A percentile compares a stretch with the other conserved stretches of the same genome.
These are phyloP conservation scores for Bruguiera hainesii DNA, from an alignment of 441 rosid genomes.

Conservation along the genomic window DNA sequence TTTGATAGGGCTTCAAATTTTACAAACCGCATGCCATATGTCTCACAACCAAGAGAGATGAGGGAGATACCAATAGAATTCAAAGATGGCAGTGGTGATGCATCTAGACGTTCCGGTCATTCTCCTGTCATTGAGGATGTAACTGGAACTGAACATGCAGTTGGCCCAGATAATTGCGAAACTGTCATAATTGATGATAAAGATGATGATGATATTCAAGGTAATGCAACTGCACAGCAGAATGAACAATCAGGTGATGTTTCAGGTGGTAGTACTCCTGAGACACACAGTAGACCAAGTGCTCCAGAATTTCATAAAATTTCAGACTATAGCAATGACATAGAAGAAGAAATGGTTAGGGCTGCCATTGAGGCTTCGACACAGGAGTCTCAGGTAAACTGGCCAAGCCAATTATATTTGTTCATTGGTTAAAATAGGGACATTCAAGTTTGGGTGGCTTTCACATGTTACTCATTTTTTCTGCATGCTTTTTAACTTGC, in stretches of 20 bases:
- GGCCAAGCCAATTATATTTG: background rate
- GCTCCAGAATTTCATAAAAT: conserved; percentile 47
- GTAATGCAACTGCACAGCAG: conserved; percentile 20
- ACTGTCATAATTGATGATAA: conserved; percentile 50
- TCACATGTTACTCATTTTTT: background rate
- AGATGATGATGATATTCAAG: conserved; percentile 51
- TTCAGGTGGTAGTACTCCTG: conserved; percentile 20
- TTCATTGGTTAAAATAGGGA: background rate
- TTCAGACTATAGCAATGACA: conserved; percentile 61
- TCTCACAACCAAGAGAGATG: conserved; percentile 77
- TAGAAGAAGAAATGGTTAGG: conserved; percentile 93
- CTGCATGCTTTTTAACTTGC: conserved; percentile 3
- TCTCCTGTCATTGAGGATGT: conserved; percentile 75
- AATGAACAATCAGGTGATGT: conserved; percentile 19
- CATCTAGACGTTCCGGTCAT: conserved; percentile 45
- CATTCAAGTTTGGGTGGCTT: conserved; percentile 6
- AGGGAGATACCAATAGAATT: conserved; percentile 86
- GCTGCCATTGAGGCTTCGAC: conserved; percentile 99
- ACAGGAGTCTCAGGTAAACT: conserved; percentile 56
- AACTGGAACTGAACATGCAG: conserved; percentile 50
- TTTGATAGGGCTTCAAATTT: conserved; percentile 45
- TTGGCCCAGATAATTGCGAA: conserved; percentile 47
- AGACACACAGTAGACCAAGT: conserved; percentile 35
- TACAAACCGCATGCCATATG: conserved; percentile 40
- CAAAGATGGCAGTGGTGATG: conserved; percentile 50